These are phyloP conservation scores for Trametes cinnabarina DNA, from an alignment of 768 basidiomycete species.

Conservation along the genomic window DNA sequence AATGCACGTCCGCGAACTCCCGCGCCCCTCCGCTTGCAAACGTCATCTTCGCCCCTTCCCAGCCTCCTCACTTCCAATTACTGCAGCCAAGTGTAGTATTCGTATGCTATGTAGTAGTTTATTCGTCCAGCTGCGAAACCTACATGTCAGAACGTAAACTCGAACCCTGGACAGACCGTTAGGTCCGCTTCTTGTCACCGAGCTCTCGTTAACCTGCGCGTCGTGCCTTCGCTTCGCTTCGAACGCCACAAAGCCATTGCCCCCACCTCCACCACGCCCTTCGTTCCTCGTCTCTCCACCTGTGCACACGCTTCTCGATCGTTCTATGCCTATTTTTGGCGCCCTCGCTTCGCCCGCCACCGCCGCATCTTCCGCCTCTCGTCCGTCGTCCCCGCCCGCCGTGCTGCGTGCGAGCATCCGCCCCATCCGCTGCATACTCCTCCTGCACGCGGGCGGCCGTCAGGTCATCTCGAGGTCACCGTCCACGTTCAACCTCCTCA, in stretches of 20 bases:
- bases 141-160: no score
- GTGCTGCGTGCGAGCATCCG: no score
- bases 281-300: conserved; percentile 2
- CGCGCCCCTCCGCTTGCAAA: not conserved
- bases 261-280: conserved; percentile 8
- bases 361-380: conserved; percentile 3
- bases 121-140: no score
- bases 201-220: not conserved
- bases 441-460: no score
- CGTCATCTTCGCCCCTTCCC: not conserved
- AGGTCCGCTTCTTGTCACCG: not conserved
- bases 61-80: no score
- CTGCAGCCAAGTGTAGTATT: no score
- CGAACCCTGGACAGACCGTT: no score
- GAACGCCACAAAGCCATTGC: conserved; percentile 20
- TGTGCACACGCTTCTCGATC: not conserved
- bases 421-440: no score
- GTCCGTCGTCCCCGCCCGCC: not conserved
- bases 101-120: no score
- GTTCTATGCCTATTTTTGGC: not conserved
- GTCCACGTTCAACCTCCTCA: no score
- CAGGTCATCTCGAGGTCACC: no score
- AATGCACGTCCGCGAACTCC: not conserved
- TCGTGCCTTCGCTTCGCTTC: conserved; percentile 8
- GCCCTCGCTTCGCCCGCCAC: not conserved